Percentiles rank a stretch among this genome's conserved stretches.
Evolutionary conservation across 2,329 filamentous ascomycete genomes (phyloP).

Genomic region (Fusarium sp.): DNA sequence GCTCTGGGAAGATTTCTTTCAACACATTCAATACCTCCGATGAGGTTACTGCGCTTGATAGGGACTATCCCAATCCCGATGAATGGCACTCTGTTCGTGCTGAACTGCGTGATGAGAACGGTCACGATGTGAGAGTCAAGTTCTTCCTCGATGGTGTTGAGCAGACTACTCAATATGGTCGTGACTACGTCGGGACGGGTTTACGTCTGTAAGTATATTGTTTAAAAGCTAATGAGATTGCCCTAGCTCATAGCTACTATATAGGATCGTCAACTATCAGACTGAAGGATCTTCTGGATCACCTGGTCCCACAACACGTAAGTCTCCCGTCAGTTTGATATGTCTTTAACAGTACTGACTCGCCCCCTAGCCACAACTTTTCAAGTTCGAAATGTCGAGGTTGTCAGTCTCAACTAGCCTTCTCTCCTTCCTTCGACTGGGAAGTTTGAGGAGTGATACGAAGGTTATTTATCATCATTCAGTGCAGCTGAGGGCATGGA

Average conservation of each 20-base stretch:
- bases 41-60: conserved; percentile 20
- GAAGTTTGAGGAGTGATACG: not conserved
- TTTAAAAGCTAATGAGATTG: too few relatives aligned
- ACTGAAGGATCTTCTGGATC: conserved; percentile 29
- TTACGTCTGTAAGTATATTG: conserved; percentile 18
- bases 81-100: conserved; percentile 32
- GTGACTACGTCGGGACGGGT: conserved; percentile 25
- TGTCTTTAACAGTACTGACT: not conserved
- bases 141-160: conserved; percentile 30
- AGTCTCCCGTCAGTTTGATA: not conserved
- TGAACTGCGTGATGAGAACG: conserved; percentile 32
- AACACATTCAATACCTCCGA: conserved; percentile 31
- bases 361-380: conserved; percentile 24
- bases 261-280: conserved; percentile 29
- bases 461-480: not conserved
- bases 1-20: conserved; percentile 30
- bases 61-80: conserved; percentile 18
- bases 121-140: conserved; percentile 27
- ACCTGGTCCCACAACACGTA: conserved; percentile 20
- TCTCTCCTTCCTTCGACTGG: not conserved
- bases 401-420: conserved; percentile 23
- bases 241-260: not conserved
- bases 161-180: conserved; percentile 27
- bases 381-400: conserved; percentile 24
- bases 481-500: not conserved